phyloP scores from a whole-genome alignment of 495 filamentous ascomycete genomes.

The Parathielavia hyrcaniae region DNA sequence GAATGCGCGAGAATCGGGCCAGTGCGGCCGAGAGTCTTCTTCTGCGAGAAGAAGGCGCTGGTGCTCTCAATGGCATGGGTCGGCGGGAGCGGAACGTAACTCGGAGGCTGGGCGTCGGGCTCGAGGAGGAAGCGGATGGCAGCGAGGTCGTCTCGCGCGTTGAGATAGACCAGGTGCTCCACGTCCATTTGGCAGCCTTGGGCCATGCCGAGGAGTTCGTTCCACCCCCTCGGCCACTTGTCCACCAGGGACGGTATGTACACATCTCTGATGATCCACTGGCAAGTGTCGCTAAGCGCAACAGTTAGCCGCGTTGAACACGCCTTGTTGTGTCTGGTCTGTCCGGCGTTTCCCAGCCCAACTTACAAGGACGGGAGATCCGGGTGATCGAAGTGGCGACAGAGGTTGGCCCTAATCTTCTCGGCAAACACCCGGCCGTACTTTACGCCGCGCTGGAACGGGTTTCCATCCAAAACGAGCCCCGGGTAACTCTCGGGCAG shows the following conservation, averaged over 20 bases:
- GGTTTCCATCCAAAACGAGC: neutral
- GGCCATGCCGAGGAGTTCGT: conserved; percentile 2
- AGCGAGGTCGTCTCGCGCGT: conserved; percentile 6
- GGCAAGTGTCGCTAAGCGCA: neutral
- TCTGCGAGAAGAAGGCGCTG: conserved; percentile 6
- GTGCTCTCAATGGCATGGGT: neutral
- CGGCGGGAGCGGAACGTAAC: neutral
- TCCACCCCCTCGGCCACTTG: neutral
- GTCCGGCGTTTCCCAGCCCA: neutral
- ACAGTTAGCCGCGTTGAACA: neutral
- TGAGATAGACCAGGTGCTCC: neutral
- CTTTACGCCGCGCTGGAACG: neutral
- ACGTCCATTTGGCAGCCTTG: neutral
- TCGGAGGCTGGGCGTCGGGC: neutral
- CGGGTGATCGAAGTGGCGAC: neutral
- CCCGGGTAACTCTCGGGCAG: neutral
- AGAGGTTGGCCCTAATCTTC: conserved; percentile 5
- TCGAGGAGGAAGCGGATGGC: neutral
- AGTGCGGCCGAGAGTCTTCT: neutral
- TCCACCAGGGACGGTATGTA: neutral
- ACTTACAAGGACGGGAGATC: conserved; percentile 4
- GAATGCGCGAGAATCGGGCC: conserved; percentile 2
- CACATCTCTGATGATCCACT: neutral
- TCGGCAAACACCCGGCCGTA: neutral
- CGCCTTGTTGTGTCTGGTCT: too few relatives aligned